Evolutionary conservation across 1,284 basidiomycete genomes (phyloP), one percentile per base, ranked within the genome.

Genomic region (Takashimella tepidaria): DNA sequence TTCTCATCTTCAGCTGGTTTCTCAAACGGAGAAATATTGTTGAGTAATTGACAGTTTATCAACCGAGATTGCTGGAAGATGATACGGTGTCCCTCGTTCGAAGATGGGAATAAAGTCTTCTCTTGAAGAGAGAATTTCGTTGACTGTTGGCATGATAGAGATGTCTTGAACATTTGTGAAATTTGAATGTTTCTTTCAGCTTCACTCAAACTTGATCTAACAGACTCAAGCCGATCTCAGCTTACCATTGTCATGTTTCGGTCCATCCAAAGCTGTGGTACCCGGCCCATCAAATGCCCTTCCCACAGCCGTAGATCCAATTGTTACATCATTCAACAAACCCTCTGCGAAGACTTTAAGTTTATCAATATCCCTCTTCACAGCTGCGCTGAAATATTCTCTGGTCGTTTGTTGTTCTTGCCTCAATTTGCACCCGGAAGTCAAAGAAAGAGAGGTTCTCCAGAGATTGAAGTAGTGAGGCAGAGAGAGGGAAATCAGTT

Each of bases 1-100:
- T 37, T 37, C 8, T 37, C 8, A 37, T 37, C 10, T n/a, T 37
- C 31, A 37, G 31, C 31, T 37, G 10, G 31, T 37, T 37, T 16
- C n/a, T n/a, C n/a, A 13, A 4, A 31, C 26, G 45, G 79, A 23
- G 79, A 75, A 51, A 80, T n/a, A n/a, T n/a, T n/a, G n/a, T n/a
- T n/a, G n/a, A 16, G 16, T 37, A 37, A 16, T 16, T 37, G 31
- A 37, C 31, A 37, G 16, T 37, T 37, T 37, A 16, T 8, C 31
- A 37, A 37, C 31, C 31, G 31, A 37, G 31, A 8, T 37, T 8
- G 31, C 8, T 8, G 31, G 31, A 16, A 37, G 31, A 37, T 37
- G 83, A 64, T 88, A 86, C 0, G 82, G 84, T 0, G 84, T 84
- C 5, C 72, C 77, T 20, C 75, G 77, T 3, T 85, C 64, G 58